Evolutionary conservation across 495 filamentous ascomycete genomes (phyloP).

Genomic region (Xylaria palmicola): DNA sequence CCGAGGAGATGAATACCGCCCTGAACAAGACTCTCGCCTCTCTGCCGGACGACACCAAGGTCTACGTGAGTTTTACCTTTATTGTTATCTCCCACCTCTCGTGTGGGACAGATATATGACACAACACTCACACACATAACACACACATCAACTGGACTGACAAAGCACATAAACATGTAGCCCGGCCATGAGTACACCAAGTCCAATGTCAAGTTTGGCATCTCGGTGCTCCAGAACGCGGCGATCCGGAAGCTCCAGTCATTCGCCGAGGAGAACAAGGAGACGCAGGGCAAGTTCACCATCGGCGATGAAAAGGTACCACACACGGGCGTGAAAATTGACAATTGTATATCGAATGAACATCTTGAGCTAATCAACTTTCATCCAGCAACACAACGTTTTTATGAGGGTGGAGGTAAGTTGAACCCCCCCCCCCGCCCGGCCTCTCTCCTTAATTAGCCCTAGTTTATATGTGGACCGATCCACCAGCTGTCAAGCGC

Average conservation of each 20-base stretch:
- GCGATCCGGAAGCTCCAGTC: constrained; percentile 72
- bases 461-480: no score
- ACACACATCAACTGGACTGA: background rate
- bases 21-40: constrained; percentile 79
- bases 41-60: constrained; percentile 87
- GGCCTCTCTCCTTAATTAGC: no score
- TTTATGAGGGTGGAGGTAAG: constrained; percentile 89
- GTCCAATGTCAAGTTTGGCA: constrained; percentile 82
- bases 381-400: constrained; percentile 82
- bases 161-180: no score
- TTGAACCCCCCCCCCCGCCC: no score
- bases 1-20: constrained; percentile 87
- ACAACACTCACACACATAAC: background rate
- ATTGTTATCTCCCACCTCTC: background rate
- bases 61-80: constrained; percentile 64
- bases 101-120: no score
- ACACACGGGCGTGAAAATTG: no score
- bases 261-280: constrained; percentile 74
- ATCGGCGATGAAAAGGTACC: constrained; percentile 99
- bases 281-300: constrained; percentile 95
- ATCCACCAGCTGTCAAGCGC: no score
- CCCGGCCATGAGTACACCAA: constrained; percentile 98
- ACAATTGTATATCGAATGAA: no score
- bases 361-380: background rate
- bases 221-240: constrained; percentile 69